Base-by-base conservation (phyloP, 2,329 filamentous ascomycete genomes). In the Colletotrichum paranaense region DNA sequence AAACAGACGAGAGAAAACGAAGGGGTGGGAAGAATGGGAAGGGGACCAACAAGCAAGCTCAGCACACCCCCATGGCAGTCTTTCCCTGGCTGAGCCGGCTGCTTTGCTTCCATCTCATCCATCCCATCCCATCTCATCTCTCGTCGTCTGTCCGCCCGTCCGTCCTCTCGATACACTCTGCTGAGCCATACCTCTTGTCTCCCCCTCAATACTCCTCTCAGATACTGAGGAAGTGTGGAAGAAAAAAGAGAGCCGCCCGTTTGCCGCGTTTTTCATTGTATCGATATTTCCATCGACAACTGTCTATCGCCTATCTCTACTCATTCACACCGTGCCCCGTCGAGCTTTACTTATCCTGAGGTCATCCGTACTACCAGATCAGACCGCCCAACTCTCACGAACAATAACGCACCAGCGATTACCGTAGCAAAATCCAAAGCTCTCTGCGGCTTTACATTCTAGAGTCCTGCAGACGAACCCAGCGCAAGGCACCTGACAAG, bases 401-500 rank as follows among this genome's bases (percentile, higher is more conserved):
- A 49, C 49, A 56, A 49, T 64, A 35, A 35, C 32, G 32, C 32
- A 35, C 32, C 32, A 12, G 32, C 32, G 11, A 35, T 5, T 12
- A 56, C 70, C 60, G 49, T 38, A n/a, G 59, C 46, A 46, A 55
- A 38, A 24, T 55, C 35, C 64, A 60, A 65, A 70, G 71, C 71
- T 73, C 70, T 73, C 49, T 65, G 62, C 60, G 35, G 56, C 58
- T 62, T 56, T 52, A 26, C 68, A 67, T 72, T 67, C 62, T 57
- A 63, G 62, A 67, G 52, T 67, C 72, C 59, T 14, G 14, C 42
- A 65, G 56, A 67, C 71, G 71, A 73, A 73, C 71, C 71, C 71
- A 71, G 71, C 71, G 67, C 35, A 30, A 38, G 46, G 46, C 67
- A 73, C 68, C 68, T 74, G 73, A 73, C 67, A 65, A 67, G 42